Evolutionary conservation across 169 alveolate genomes (phyloP), one percentile per base, ranked within the genome.

Genomic region (Cyclospora cayetanensis): DNA sequence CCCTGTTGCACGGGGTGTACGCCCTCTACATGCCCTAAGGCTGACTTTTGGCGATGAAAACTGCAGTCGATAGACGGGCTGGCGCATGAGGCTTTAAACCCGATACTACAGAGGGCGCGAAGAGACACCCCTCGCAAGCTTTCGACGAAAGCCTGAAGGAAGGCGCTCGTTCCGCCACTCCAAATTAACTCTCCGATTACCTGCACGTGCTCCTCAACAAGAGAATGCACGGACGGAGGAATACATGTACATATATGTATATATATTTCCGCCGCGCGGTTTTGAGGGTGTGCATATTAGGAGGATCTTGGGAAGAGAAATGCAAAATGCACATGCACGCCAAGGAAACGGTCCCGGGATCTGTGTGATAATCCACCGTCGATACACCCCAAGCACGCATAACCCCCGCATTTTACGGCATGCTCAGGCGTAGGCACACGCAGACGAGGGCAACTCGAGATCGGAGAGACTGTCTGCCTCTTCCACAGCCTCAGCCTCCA

Each of bases 381-480:
- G 20, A 50, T 15, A 12, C 63, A 12, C 20, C 20, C 63, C 20
- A 15, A 12, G 63, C 20, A 15, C 25, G 63, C 25, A 12, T 20
- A 15, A 12, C 63, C 63, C 25, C 20, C 20, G 63, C 25, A 12
- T 20, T 15, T 15, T 20, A 20, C 12, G 20, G 63, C 63, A 20
- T 20, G 20, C 15, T 79, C 50, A 79, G 42, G 88, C 68, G 46
- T 46, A 50, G 35, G 88, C 88, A 29, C 68, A 79, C 25, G 88
- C 88, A 31, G 88, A 52, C 2, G 88, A 79, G 34, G 88, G 88
- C 50, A 79, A 31, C 46, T 79, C 88, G 37, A 79, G 20, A 46
- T 79, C 88, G 34, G 68, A 41, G 55, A 79, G 50, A 5, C 68
- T 79, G 50, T 79, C 88, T 1, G 88, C 52, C 25, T 79, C 88